A percentile compares a stretch with the other conserved stretches of the same genome.
Evolutionary conservation across 129 eudicot genomes (phyloP).

Genomic region (Arctium lappa): DNA sequence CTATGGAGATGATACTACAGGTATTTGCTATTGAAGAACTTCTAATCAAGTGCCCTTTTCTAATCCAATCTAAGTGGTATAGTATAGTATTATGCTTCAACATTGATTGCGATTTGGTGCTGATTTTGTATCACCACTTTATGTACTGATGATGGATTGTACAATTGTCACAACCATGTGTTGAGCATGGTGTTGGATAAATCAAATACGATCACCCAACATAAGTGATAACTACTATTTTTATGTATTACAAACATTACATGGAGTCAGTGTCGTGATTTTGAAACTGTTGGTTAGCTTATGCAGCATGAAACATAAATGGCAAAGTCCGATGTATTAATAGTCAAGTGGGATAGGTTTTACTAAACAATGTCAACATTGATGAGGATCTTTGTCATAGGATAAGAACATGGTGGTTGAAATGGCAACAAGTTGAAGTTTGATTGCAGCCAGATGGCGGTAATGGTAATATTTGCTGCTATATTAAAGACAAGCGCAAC

Average conservation of each 20-base stretch:
- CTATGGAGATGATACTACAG: neutral
- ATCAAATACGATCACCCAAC: neutral
- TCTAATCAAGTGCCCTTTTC: neutral
- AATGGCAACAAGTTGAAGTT: too few species aligned
- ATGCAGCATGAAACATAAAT: neutral
- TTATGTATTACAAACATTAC: neutral
- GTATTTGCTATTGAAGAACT: neutral
- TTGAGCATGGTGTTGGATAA: neutral
- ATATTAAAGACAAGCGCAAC: too few species aligned
- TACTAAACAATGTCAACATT: neutral
- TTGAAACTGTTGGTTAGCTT: neutral
- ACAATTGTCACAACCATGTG: neutral
- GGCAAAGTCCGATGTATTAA: neutral
- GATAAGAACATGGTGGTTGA: neutral
- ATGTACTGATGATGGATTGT: neutral
- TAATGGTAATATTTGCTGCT: too few species aligned
- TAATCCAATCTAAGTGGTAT: neutral
- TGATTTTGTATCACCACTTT: neutral
- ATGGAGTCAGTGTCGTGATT: neutral
- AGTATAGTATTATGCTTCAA: neutral
- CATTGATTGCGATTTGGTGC: neutral
- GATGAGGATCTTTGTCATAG: neutral
- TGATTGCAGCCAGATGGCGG: too few species aligned
- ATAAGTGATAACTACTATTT: neutral
- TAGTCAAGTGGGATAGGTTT: neutral